These are phyloP conservation scores for Fusarium illudens DNA, from an alignment of 2,329 filamentous ascomycete species.

Conservation along the genomic window DNA sequence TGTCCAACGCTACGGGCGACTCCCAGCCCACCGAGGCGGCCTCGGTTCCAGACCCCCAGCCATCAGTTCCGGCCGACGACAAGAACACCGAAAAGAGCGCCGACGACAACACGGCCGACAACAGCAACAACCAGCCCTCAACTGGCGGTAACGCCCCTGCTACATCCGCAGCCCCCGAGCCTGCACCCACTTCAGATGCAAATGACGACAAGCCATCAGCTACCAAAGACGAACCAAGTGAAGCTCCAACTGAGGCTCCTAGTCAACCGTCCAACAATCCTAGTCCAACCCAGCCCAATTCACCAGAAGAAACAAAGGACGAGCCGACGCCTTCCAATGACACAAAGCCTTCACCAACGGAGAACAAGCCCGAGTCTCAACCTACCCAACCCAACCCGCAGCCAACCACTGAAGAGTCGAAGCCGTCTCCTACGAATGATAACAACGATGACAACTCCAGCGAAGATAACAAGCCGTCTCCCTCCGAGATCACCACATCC, in stretches of 20 bases:
- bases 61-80: slow-evolving; percentile 18
- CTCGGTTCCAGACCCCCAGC: slow-evolving; percentile 21
- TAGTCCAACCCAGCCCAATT: slow-evolving; percentile 8
- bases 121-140: slow-evolving; percentile 16
- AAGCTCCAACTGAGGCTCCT: slow-evolving; percentile 11
- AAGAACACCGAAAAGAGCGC: slow-evolving; percentile 10
- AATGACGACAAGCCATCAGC: slow-evolving; percentile 11
- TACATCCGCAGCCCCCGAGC: slow-evolving; percentile 11
- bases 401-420: slow-evolving; percentile 19
- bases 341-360: not conserved
- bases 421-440: slow-evolving; percentile 16
- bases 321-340: slow-evolving; percentile 18
- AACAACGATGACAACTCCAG: slow-evolving; percentile 23
- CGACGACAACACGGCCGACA: not conserved
- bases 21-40: slow-evolving; percentile 33
- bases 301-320: slow-evolving; percentile 15
- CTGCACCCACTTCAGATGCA: slow-evolving; percentile 16
- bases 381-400: slow-evolving; percentile 10
- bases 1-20: slow-evolving; percentile 46
- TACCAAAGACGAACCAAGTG: slow-evolving; percentile 11
- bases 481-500: slow-evolving; percentile 17
- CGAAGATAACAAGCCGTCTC: slow-evolving; percentile 15
- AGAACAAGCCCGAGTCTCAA: not conserved
- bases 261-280: slow-evolving; percentile 14
- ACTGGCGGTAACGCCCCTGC: not conserved